phyloP scores from a whole-genome alignment of 2,329 filamentous ascomycete genomes.

The Ceratocystis alfenasii region DNA sequence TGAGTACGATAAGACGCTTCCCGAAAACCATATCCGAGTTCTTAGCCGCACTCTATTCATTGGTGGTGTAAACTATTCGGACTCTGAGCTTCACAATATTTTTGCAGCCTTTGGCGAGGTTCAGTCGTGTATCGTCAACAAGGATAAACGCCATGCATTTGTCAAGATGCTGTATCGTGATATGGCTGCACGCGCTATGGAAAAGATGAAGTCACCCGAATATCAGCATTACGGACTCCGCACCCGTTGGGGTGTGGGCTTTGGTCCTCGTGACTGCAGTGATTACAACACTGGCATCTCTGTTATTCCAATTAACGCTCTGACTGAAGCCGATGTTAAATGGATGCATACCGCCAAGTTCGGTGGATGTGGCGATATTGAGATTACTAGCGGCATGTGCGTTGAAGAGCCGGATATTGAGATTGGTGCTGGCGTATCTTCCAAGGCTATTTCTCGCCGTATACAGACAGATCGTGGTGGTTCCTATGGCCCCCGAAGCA shows the following conservation, averaged over 20 bases:
- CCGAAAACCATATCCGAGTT: slow-evolving; percentile 72
- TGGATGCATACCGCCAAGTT: slow-evolving; percentile 93
- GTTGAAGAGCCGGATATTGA: slow-evolving; percentile 98
- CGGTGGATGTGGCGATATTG: slow-evolving; percentile 75
- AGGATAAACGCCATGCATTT: slow-evolving; percentile 95
- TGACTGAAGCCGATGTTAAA: slow-evolving; percentile 93
- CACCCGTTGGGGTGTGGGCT: slow-evolving; percentile 96
- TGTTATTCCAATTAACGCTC: slow-evolving; percentile 78
- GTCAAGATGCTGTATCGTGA: slow-evolving; percentile 93
- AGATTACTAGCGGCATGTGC: slow-evolving; percentile 70
- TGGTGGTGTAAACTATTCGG: slow-evolving; percentile 79
- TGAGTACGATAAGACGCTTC: slow-evolving; percentile 63
- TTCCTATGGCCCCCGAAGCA: slow-evolving; percentile 52
- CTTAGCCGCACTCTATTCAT: slow-evolving; percentile 92
- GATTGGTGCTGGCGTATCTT: slow-evolving; percentile 92
- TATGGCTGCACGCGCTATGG: slow-evolving; percentile 73
- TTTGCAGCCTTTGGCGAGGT: slow-evolving; percentile 77
- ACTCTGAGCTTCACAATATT: slow-evolving; percentile 67
- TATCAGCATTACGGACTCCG: slow-evolving; percentile 59
- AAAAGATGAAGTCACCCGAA: slow-evolving; percentile 61
- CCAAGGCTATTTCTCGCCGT: slow-evolving; percentile 65
- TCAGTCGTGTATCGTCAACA: slow-evolving; percentile 96
- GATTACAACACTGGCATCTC: slow-evolving; percentile 89
- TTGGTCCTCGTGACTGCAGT: slow-evolving; percentile 91
- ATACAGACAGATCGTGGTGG: slow-evolving; percentile 59